Evolutionary conservation across 78 protist species (phyloP), one percentile per base, ranked within the genome.

Genomic region (Dictyostelium citrinum): DNA sequence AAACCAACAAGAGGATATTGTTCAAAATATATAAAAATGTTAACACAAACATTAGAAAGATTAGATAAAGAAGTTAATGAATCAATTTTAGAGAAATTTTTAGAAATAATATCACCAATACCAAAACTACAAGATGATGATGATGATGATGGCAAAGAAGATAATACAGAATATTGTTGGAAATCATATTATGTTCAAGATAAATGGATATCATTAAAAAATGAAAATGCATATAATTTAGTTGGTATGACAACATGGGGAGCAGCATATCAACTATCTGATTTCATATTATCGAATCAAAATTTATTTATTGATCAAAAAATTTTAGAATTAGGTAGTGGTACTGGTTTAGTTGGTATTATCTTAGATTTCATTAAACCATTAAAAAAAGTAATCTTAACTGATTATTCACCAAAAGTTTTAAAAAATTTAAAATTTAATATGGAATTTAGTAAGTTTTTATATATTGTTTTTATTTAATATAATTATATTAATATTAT

Each of bases 181-280:
- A 88, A 88, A 67, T 88, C 93, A 27, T 88, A 88, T 55, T 85
- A 9, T 41, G 35, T 88, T 3, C 17, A 45, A 24, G 81, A 78
- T 78, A 31, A 35, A 29, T 88, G 93, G 93, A 33, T 88, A 11
- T 46, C 85, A 31, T 5, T 88, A n/a, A 78, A 78, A 29, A 88
- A 78, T 67, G 86, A 88, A 78, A 46, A 17, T 39, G 58, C 51
- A 29, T 88, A 51, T 45, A 88, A 88, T 67, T 49, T 88, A 20
- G 93, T 88, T 68, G 93, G 93, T 43, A 88, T 88, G 93, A 88
- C 93, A 12, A 88, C 85, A 29, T 88, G 93, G 93, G 93, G 93
- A 14, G 93, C 93, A 24, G 76, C 93, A 5, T 88, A 88, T 78
- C 51, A 29, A 20, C 37, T 88, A 5, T 76, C 93, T 11, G 93